Evolutionary conservation across 2,329 filamentous ascomycete species (phyloP).

Genomic region (Aspergillus spinulosporus): DNA sequence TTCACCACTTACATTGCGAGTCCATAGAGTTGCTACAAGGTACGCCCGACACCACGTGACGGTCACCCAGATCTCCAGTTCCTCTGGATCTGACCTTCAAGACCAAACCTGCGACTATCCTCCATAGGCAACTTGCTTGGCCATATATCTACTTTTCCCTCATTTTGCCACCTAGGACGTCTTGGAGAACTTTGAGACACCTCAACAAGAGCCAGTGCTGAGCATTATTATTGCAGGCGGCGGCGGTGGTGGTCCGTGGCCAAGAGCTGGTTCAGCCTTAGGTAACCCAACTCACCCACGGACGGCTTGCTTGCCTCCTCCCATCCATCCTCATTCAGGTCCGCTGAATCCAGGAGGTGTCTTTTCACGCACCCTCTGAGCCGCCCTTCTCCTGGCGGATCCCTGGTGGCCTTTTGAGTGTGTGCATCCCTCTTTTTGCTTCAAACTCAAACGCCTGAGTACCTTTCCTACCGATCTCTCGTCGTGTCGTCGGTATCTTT

Average conservation of each 20-base stretch:
- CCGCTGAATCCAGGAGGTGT: slow-evolving; percentile 29
- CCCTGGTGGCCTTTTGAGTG: slow-evolving; percentile 24
- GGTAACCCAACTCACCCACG: slow-evolving; percentile 18
- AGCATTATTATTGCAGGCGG: slow-evolving; percentile 30
- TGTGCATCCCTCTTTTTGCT: no score
- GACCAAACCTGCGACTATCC: slow-evolving; percentile 10
- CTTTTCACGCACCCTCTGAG: slow-evolving; percentile 19
- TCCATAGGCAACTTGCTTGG: slow-evolving; percentile 14
- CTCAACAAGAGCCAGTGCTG: slow-evolving; percentile 24
- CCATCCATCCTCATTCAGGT: slow-evolving; percentile 11
- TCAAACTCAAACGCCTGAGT: slow-evolving; percentile 2
- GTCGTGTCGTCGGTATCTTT: slow-evolving; percentile 20
- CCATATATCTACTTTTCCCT: slow-evolving; percentile 15
- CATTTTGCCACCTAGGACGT: slow-evolving; percentile 8
- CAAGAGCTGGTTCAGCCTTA: slow-evolving; percentile 24
- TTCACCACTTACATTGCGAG: slow-evolving; percentile 5
- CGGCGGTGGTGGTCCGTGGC: slow-evolving; percentile 27
- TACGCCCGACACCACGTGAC: slow-evolving; percentile 20
- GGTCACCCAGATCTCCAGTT: slow-evolving; percentile 4
- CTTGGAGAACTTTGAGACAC: slow-evolving; percentile 14
- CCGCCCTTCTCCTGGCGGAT: slow-evolving; percentile 25
- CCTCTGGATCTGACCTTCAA: slow-evolving; percentile 13
- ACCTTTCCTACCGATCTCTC: slow-evolving; percentile 13
- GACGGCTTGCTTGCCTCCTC: slow-evolving; percentile 14
- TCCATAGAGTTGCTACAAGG: slow-evolving; percentile 2